These are phyloP conservation scores for Phytopythium helicoides DNA, from an alignment of 352 stramenopile species.

Conservation along the genomic window DNA sequence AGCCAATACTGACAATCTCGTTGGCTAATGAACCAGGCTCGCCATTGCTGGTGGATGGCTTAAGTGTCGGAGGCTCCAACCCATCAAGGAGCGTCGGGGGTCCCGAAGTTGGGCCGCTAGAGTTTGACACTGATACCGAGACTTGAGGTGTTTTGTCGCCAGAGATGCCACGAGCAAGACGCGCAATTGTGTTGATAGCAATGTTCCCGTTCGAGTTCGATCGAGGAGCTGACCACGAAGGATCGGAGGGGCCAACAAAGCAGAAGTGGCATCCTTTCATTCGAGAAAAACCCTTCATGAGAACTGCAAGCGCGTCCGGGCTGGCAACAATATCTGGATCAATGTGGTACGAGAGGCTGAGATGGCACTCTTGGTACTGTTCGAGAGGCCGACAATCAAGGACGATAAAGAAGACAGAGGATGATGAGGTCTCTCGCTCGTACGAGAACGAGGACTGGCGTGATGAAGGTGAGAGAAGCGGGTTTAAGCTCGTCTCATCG, in stretches of 20 bases:
- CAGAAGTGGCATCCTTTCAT: slow-evolving; percentile 92
- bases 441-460: slow-evolving; percentile 30
- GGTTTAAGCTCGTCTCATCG: slow-evolving; percentile 21
- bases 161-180: slow-evolving; percentile 52
- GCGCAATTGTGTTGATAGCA: slow-evolving; percentile 51
- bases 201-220: slow-evolving; percentile 28
- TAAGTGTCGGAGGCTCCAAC: not conserved
- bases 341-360: slow-evolving; percentile 87
- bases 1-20: slow-evolving; percentile 33
- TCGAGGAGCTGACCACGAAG: slow-evolving; percentile 13
- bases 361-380: slow-evolving; percentile 75
- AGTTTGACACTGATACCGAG: not conserved
- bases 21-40: slow-evolving; percentile 26
- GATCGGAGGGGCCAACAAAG: slow-evolving; percentile 68
- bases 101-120: too few species aligned
- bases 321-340: slow-evolving; percentile 72
- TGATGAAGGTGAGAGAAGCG: slow-evolving; percentile 28
- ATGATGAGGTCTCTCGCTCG: slow-evolving; percentile 29
- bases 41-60: slow-evolving; percentile 5
- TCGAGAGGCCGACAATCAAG: slow-evolving; percentile 76
- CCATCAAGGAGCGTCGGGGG: not conserved
- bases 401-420: slow-evolving; percentile 75
- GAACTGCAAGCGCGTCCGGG: slow-evolving; percentile 64
- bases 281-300: slow-evolving; percentile 76
- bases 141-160: slow-evolving; percentile 36